Conservation (phyloP, 768 basidiomycete genomes). For the Russula olivacea region DNA sequence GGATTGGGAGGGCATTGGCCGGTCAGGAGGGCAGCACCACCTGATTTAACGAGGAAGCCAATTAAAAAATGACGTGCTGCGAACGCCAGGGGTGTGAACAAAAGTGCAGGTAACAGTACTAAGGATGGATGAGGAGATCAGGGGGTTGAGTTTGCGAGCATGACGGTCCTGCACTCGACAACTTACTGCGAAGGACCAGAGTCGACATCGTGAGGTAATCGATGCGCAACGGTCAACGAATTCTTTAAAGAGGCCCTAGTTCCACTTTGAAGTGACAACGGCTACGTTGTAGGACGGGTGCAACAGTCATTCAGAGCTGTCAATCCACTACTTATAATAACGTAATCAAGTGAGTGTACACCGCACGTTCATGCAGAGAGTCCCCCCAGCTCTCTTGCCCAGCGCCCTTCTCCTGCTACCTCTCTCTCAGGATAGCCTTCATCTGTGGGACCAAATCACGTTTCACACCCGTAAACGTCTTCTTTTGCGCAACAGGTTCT, state of each 20-base stretch:
- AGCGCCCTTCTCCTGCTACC: slow-evolving; percentile 20
- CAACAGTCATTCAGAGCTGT: background rate
- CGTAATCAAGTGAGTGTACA: background rate
- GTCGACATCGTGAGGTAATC: slow-evolving; percentile 2
- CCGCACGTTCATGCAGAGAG: background rate
- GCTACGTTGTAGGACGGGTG: too few species aligned
- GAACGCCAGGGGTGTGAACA: slow-evolving; percentile 15
- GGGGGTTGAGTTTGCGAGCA: background rate
- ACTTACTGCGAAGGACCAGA: slow-evolving; percentile 8
- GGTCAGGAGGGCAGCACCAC: background rate
- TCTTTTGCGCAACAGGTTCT: slow-evolving; percentile 40
- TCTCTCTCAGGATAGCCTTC: slow-evolving; percentile 35
- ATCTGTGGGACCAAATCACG: slow-evolving; percentile 36
- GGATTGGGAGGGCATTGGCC: slow-evolving; percentile 19
- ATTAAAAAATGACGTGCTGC: slow-evolving; percentile 13
- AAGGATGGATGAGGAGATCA: background rate
- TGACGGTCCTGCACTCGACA: background rate
- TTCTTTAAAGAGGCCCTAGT: background rate
- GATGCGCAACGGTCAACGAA: background rate
- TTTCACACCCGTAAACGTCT: slow-evolving; percentile 37
- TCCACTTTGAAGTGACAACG: background rate
- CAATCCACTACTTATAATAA: background rate
- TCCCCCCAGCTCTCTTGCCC: background rate
- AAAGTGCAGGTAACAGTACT: slow-evolving; percentile 16
- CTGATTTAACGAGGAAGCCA: slow-evolving; percentile 20